Evolutionary conservation across 305 asterid genomes (phyloP).

Genomic region (Solanum hybrid): DNA sequence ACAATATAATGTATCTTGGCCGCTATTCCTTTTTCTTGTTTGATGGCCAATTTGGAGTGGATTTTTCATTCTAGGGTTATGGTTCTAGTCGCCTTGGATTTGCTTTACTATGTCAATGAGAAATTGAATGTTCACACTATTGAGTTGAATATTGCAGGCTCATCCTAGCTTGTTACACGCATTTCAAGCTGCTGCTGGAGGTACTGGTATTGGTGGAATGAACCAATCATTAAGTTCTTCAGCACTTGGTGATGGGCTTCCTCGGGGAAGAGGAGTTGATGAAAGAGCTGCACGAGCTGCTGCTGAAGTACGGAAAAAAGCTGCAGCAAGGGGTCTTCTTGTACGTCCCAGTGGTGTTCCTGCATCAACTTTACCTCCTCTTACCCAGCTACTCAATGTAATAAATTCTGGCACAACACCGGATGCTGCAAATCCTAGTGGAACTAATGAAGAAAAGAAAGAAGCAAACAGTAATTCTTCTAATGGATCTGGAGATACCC

Average conservation of each 20-base stretch:
- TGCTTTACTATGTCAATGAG: not conserved
- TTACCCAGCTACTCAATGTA: constrained; percentile 50
- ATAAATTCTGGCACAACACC: constrained; percentile 39
- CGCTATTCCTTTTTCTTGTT: not conserved
- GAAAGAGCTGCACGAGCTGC: constrained; percentile 85
- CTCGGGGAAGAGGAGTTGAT: constrained; percentile 75
- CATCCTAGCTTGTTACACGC: constrained; percentile 80
- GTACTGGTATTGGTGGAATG: constrained; percentile 30
- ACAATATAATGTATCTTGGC: not conserved
- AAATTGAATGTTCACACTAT: not conserved
- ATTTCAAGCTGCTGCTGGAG: constrained; percentile 62
- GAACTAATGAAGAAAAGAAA: constrained; percentile 24
- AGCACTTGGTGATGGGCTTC: constrained; percentile 39
- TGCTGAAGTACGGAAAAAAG: constrained; percentile 74
- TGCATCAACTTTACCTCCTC: constrained; percentile 50
- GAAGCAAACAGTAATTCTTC: constrained; percentile 32
- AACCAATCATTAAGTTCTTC: constrained; percentile 42
- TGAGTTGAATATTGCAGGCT: constrained; percentile 39
- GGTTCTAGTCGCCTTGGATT: not conserved
- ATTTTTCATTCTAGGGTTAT: not conserved
- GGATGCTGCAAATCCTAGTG: constrained; percentile 21
- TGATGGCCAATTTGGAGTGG: not conserved
- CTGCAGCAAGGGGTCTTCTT: constrained; percentile 76
- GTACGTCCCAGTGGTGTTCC: constrained; percentile 66
- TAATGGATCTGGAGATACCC: constrained; percentile 21